Base-by-base conservation (phyloP, 2,329 filamentous ascomycete species). In the Pseudomassariella vexata region DNA sequence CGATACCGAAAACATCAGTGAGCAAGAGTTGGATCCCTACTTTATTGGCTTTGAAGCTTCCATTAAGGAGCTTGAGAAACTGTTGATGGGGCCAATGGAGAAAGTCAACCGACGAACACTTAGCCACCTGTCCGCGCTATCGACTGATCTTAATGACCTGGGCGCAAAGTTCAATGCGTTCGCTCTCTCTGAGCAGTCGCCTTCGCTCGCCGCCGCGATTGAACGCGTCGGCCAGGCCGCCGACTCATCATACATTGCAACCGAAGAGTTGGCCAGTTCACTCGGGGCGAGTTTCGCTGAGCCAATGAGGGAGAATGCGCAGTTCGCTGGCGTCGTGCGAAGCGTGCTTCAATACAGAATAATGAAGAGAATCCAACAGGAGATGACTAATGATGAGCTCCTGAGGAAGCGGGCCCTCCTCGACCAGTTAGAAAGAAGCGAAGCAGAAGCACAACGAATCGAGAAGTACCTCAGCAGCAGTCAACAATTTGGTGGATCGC, bases 101-200 rank as follows among this genome's bases (percentile, higher is more conserved):
- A 95, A 94, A 57, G 88, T 95, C 40, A 98, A 96, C 50, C 79
- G 90, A 19, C 77, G 92, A 21, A 88, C 89, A 5, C 65, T 98
- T 6, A 85, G 79, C 39, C 92, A 98, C 50, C 62, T 96, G 8
- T 85, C 85, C 10, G 79, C 83, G 5, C 67, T 95, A 29, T 87
- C 87, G 3, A 75, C 87, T 5, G 92, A 98, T 54, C 72, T 96
- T 39, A 87, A 88, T 45, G 92, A 98, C 52, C 70, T 98, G 7
- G 92, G 92, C 6, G 92, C 89, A n/a, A 77, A 88, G 39, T 96
- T 92, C 59, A 98, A 98, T 50, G 92, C 85, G 1, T 98, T 98
- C 58, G 94, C 94, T 0, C 70, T 98, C 1, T 95, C 89, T 0
- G 92, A 98, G 56, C 85, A 88, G 45, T 89, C 87, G 1, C 81